Evolutionary conservation across 345 rosid genomes (phyloP).

Genomic region (Brassica cretica): DNA sequence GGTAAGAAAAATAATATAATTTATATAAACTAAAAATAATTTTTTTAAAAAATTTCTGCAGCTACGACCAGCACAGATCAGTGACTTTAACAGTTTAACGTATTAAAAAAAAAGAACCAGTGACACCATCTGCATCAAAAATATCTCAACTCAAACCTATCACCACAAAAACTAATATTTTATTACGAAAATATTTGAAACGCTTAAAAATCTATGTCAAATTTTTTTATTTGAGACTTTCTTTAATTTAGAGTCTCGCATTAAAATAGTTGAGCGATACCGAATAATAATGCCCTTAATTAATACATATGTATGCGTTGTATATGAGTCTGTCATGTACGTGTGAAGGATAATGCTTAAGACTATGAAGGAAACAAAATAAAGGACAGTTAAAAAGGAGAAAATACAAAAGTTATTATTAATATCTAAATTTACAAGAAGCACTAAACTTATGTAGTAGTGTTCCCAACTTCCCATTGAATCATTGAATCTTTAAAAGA

Average conservation of each 20-base stretch:
- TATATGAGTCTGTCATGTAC: neutral
- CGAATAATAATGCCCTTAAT: no score
- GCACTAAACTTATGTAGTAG: conserved; percentile 23
- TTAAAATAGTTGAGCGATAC: no score
- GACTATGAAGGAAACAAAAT: neutral
- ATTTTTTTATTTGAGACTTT: no score
- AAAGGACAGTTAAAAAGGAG: neutral
- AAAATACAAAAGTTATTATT: conserved; percentile 12
- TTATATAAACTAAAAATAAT: no score
- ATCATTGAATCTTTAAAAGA: conserved; percentile 33
- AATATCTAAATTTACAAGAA: conserved; percentile 31
- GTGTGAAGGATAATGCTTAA: conserved; percentile 1
- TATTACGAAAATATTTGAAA: neutral
- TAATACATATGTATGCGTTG: neutral
- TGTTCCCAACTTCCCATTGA: conserved; percentile 19
- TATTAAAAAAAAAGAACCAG: neutral
- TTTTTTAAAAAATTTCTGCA: neutral
- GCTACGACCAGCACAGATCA: neutral
- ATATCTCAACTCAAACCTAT: no score
- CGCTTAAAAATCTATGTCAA: neutral
- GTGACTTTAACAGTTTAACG: neutral
- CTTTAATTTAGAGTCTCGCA: no score
- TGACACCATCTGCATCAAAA: no score
- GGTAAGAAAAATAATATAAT: no score
- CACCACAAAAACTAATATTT: neutral